Conservation (phyloP, 2,329 filamentous ascomycete species). For the Calonectria leucothoes region DNA sequence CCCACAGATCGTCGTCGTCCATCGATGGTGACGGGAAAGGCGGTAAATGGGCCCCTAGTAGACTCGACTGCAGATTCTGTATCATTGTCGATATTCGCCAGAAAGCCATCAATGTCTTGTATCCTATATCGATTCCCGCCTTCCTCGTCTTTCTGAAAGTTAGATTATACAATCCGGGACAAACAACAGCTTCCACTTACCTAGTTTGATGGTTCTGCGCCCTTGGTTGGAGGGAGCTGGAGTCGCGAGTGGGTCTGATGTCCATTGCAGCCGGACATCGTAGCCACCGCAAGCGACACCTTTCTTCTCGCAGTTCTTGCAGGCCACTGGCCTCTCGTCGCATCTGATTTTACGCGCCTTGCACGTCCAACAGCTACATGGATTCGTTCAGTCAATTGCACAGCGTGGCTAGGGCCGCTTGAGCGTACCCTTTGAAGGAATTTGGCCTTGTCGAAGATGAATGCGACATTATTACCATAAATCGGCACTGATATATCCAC, state of each 20-base stretch:
- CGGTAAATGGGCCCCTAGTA: constrained; percentile 13
- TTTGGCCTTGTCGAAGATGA: neutral
- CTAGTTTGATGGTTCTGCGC: constrained; percentile 16
- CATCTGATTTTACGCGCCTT: constrained; percentile 28
- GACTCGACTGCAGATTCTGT: neutral
- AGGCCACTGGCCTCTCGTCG: constrained; percentile 18
- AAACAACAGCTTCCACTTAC: neutral
- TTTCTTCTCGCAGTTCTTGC: constrained; percentile 27
- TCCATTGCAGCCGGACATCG: constrained; percentile 22
- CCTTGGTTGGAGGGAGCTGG: neutral
- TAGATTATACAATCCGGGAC: neutral
- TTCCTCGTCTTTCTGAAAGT: neutral
- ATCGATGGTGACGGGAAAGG: constrained; percentile 2
- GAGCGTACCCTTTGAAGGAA: constrained; percentile 11
- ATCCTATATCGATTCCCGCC: constrained; percentile 3
- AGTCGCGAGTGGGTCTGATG: constrained; percentile 12
- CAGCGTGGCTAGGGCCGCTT: neutral
- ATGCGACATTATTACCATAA: neutral
- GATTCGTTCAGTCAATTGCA: neutral
- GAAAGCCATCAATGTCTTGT: constrained; percentile 17
- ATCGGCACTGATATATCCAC: too few species aligned
- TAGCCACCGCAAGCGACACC: constrained; percentile 19
- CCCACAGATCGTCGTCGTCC: neutral
- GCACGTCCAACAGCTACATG: constrained; percentile 28
- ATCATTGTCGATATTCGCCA: constrained; percentile 14